Percentiles rank a stretch among this genome's conserved stretches.
These are phyloP conservation scores for Arthroderma uncinatum DNA, from an alignment of 2,329 filamentous ascomycete genomes.

Conservation along the genomic window DNA sequence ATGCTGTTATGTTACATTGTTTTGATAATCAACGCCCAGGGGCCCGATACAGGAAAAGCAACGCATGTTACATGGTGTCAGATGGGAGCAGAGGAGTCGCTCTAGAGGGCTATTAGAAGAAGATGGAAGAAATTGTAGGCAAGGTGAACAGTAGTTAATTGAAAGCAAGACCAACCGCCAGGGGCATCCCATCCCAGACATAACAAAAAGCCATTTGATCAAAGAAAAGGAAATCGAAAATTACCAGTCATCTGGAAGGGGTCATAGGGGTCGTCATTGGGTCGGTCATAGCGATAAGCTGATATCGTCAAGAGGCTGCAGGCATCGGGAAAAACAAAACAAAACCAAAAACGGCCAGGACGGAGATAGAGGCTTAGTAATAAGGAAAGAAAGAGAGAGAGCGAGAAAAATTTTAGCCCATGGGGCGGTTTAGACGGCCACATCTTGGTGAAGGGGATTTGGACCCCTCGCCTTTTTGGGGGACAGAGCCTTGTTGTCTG, in stretches of 20 bases:
- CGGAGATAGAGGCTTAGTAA: neutral
- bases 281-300: neutral
- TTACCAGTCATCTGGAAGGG: neutral
- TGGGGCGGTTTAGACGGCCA: constrained; percentile 18
- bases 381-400: neutral
- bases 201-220: neutral
- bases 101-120: neutral
- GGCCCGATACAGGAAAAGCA: neutral
- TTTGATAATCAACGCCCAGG: neutral
- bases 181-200: neutral
- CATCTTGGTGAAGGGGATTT: constrained; percentile 46
- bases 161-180: neutral
- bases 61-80: neutral
- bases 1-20: neutral
- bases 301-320: neutral
- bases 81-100: neutral
- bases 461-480: constrained; percentile 43
- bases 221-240: neutral
- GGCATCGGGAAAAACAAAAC: neutral
- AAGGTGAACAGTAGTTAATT: neutral
- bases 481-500: constrained; percentile 23
- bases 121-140: neutral
- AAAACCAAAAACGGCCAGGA: neutral
- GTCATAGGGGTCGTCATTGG: neutral
- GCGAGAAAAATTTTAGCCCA: neutral